Evolutionary conservation across 768 basidiomycete genomes (phyloP).

Genomic region (Tylopilus plumbeoviolaceoides): DNA sequence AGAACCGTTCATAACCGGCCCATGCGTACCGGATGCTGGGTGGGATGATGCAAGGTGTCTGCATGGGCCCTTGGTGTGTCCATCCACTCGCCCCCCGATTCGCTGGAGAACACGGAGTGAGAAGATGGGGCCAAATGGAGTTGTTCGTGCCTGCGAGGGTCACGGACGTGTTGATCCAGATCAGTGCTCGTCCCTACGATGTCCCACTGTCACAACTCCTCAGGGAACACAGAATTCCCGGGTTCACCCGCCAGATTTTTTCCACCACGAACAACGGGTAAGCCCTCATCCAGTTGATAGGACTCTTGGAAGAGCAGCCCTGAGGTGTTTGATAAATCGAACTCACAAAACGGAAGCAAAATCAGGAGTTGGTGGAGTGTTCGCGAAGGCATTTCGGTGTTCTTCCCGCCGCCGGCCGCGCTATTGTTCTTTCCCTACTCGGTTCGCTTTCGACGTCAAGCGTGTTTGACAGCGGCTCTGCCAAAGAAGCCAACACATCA

Average conservation of each 20-base stretch:
- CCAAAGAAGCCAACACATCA: neutral
- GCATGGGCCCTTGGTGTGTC: slow-evolving; percentile 52
- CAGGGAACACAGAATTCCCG: neutral
- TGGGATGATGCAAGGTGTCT: slow-evolving; percentile 10
- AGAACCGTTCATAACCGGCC: neutral
- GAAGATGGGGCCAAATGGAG: slow-evolving; percentile 21
- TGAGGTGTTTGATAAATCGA: neutral
- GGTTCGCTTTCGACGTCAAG: neutral
- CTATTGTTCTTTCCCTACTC: neutral
- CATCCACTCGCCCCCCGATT: slow-evolving; percentile 64
- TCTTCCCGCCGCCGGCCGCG: neutral
- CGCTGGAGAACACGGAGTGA: slow-evolving; percentile 21
- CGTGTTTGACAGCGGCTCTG: neutral
- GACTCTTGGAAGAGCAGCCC: neutral
- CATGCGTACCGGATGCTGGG: slow-evolving; percentile 41
- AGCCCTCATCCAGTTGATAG: neutral
- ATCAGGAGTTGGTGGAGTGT: neutral
- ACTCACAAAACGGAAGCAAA: neutral
- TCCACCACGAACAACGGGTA: neutral
- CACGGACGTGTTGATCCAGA: slow-evolving; percentile 2
- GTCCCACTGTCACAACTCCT: neutral
- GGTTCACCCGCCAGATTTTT: neutral
- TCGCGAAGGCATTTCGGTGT: neutral
- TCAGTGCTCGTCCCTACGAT: neutral
- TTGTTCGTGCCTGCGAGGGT: slow-evolving; percentile 4